Evolutionary conservation across 2,329 filamentous ascomycete genomes (phyloP), one percentile per base, ranked within the genome.

Genomic region (Hymenoscyphus repandus): DNA sequence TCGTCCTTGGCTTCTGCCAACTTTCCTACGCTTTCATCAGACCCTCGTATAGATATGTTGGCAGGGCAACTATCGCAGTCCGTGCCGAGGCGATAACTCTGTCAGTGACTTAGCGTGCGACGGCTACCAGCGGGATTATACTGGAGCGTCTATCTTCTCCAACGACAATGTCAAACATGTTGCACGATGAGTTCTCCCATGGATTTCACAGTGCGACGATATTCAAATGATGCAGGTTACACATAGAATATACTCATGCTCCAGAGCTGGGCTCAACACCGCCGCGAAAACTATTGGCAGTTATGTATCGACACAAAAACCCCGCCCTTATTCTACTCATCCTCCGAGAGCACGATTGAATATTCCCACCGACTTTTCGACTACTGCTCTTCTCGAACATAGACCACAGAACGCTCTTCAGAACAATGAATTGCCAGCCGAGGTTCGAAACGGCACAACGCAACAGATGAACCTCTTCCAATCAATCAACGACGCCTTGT

Each of bases 401-500:
- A 87, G 81, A 20, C 77, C 90, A 1, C 83, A 88, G 58, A 73
- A 82, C 1, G 82, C 90, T 6, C 78, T 95, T 15, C 71, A 76
- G 43, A 86, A 85, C 64, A 74, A 80, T 4, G 90, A 95, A 64
- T 80, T 97, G 4, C 76, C 88, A 0, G 66, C 74, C 31, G 75
- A 83, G 17, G 75, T 82, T 30, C 80, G 78, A 58, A 82, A 82
- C 66, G 82, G 83, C 41, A 77, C 84, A 1, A 92, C 90, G 2
- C 90, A 89, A 67, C 86, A 88, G 59, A 86, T 95, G 78, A 97
- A 97, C 70, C 79, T 96, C 34, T 96, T 93, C 72, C 90, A 95
- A 68, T 86, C 93, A 45, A 83, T 99, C 74, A 97, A 97, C 67
- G 84, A 92, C 58, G 91, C 92, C 10, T 77, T 99, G 18, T 81